Conservation (phyloP, 1,284 basidiomycete species). For the Cryptococcus hybrid region DNA sequence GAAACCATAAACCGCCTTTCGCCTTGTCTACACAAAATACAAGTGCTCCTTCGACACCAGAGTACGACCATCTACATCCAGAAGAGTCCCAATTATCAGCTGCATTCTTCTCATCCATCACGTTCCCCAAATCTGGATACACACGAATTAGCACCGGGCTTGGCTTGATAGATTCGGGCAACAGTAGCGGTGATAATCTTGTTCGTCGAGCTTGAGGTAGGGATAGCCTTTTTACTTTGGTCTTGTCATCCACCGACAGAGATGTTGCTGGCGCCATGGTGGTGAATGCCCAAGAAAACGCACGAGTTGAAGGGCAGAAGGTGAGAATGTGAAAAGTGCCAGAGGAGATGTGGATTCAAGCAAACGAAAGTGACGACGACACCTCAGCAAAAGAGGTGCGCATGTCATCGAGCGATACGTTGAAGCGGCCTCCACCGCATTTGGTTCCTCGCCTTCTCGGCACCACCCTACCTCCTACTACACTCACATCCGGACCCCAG, state of each 20-base stretch:
- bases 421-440: too few relatives aligned
- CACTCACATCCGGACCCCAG: too few relatives aligned
- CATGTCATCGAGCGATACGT: too few relatives aligned
- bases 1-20: constrained; percentile 63
- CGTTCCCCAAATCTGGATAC: constrained; percentile 1
- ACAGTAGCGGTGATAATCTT: constrained; percentile 78
- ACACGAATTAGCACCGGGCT: constrained; percentile 31
- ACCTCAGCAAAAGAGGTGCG: too few relatives aligned
- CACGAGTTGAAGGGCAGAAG: too few relatives aligned
- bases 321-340: too few relatives aligned
- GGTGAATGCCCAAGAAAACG: too few relatives aligned
- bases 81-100: background rate
- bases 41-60: constrained; percentile 79
- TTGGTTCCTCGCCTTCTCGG: too few relatives aligned
- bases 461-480: too few relatives aligned
- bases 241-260: constrained; percentile 70
- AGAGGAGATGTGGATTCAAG: too few relatives aligned
- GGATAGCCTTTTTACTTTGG: constrained; percentile 68
- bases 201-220: constrained; percentile 49
- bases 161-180: constrained; percentile 74
- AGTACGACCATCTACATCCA: constrained; percentile 68
- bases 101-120: background rate
- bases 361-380: too few relatives aligned
- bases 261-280: constrained; percentile 23
- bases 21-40: constrained; percentile 66